Conservation (phyloP, 176 grass and related monocot species). For the Melocanna baccifera region DNA sequence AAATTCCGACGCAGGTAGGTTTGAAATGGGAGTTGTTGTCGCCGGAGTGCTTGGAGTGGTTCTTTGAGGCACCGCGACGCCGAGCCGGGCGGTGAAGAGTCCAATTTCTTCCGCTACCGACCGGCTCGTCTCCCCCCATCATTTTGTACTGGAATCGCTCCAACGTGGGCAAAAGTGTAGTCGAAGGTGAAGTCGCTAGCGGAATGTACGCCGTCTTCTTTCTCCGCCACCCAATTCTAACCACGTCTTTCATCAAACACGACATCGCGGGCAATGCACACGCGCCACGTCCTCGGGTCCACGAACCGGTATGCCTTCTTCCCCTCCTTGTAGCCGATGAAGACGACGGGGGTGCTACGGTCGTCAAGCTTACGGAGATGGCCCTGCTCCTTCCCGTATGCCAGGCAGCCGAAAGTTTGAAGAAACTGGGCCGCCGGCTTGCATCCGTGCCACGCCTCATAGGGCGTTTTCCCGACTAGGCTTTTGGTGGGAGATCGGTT, state of each 20-base stretch:
- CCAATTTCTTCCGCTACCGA: too few relatives aligned
- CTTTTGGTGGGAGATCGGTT: neutral
- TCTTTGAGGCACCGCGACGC: accelerated
- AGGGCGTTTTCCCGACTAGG: neutral
- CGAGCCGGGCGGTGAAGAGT: neutral
- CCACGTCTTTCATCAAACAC: too few relatives aligned
- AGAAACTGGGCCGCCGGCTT: too few relatives aligned
- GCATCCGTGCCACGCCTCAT: neutral
- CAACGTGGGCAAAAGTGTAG: neutral
- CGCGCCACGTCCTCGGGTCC: neutral
- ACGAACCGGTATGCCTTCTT: neutral
- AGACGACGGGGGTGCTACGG: neutral
- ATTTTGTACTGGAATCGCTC: neutral
- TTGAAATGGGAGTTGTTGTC: neutral
- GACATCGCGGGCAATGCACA: neutral
- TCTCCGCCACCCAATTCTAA: neutral
- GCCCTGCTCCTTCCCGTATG: neutral
- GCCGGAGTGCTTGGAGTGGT: neutral
- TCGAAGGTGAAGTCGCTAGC: neutral
- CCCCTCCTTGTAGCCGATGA: neutral
- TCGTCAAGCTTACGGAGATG: neutral
- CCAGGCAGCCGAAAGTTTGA: too few relatives aligned
- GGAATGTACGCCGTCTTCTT: accelerated
- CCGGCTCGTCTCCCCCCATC: neutral
- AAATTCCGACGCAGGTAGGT: neutral